These are phyloP conservation scores for Didymella segeticola DNA, from an alignment of 2,329 filamentous ascomycete genomes.

Conservation along the genomic window DNA sequence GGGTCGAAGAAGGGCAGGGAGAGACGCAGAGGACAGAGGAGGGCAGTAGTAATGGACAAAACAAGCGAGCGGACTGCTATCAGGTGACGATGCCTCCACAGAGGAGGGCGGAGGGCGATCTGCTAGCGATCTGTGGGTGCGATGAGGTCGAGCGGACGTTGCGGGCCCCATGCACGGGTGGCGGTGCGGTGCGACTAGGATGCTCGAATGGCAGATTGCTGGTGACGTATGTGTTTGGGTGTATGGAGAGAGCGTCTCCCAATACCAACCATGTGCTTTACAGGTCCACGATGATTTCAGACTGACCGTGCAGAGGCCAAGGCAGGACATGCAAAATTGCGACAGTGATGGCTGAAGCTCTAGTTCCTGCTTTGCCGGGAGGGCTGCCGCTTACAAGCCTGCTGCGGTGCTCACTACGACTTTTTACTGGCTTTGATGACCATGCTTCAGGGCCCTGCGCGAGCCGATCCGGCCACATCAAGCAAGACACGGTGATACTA, in stretches of 20 bases:
- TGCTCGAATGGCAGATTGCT: conserved; percentile 21
- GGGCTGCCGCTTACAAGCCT: conserved; percentile 1
- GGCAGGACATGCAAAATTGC: conserved; percentile 11
- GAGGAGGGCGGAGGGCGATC: conserved; percentile 21
- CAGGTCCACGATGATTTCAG: too few relatives aligned
- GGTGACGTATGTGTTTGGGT: conserved; percentile 32
- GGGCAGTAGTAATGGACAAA: conserved; percentile 17
- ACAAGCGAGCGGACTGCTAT: conserved; percentile 10
- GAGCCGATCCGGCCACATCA: conserved; percentile 21
- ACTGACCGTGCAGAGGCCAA: too few relatives aligned
- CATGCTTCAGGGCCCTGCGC: conserved; percentile 4
- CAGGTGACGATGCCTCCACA: conserved; percentile 24
- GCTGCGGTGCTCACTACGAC: neutral
- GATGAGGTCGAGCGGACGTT: conserved; percentile 26
- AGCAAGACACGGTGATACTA: conserved; percentile 27
- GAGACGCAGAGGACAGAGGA: conserved; percentile 7
- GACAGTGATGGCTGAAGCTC: neutral
- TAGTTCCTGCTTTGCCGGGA: conserved; percentile 20
- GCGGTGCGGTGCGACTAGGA: conserved; percentile 25
- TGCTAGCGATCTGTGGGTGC: conserved; percentile 21
- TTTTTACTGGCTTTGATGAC: neutral
- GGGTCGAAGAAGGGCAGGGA: conserved; percentile 17
- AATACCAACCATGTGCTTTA: too few relatives aligned
- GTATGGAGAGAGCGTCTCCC: too few relatives aligned
- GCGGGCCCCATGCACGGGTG: conserved; percentile 26